Conservation (phyloP, 2,329 filamentous ascomycete species). For the Calonectria pteridis region DNA sequence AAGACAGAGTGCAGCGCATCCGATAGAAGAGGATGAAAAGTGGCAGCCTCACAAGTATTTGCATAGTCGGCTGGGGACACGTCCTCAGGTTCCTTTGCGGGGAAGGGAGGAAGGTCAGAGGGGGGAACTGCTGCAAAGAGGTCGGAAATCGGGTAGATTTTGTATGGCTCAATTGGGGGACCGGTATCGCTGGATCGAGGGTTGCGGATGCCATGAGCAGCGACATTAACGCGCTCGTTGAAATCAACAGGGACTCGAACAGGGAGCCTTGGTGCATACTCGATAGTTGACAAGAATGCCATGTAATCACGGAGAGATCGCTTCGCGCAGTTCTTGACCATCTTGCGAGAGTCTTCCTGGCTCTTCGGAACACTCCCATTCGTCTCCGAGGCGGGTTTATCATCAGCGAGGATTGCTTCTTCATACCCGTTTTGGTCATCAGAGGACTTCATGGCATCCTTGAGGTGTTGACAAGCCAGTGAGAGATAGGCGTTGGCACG, state of each 20-base stretch:
- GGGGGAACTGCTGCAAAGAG: constrained; percentile 80
- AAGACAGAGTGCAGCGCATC: constrained; percentile 85
- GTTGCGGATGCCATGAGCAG: constrained; percentile 61
- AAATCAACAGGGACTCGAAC: constrained; percentile 70
- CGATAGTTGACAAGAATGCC: constrained; percentile 78
- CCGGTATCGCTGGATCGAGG: constrained; percentile 51
- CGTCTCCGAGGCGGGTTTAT: neutral
- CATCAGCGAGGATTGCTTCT: constrained; percentile 12
- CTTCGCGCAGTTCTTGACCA: constrained; percentile 80
- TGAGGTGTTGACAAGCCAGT: constrained; percentile 76
- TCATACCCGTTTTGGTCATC: constrained; percentile 10
- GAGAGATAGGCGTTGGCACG: constrained; percentile 79
- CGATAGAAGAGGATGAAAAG: constrained; percentile 83
- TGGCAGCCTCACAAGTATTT: constrained; percentile 55
- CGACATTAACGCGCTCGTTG: constrained; percentile 67
- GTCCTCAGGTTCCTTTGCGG: constrained; percentile 57
- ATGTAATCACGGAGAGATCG: constrained; percentile 81
- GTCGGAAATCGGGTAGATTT: constrained; percentile 63
- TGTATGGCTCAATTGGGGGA: constrained; percentile 49
- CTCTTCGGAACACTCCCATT: constrained; percentile 4
- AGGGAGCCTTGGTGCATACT: constrained; percentile 81
- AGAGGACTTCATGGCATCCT: constrained; percentile 60
- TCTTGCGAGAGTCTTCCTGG: constrained; percentile 63
- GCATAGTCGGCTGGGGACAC: constrained; percentile 47
- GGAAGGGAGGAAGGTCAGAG: constrained; percentile 75